Conservation (phyloP, 345 rosid species). For the Streptanthus diversifolius region DNA sequence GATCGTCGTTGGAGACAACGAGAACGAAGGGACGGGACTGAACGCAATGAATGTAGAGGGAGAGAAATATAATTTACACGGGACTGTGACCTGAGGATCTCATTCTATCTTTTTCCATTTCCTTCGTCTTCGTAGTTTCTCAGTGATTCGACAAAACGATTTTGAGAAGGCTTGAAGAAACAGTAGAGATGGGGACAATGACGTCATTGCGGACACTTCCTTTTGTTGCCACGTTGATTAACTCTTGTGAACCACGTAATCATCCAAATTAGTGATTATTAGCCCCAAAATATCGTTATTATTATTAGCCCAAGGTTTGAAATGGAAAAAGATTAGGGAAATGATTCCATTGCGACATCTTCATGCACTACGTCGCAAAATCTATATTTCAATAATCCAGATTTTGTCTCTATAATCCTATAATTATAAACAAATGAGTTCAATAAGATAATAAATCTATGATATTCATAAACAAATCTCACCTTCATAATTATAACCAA, state of each 20-base stretch:
- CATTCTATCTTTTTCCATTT: conserved; percentile 6
- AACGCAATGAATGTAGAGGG: conserved; percentile 33
- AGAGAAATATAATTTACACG: not conserved
- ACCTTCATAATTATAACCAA: not conserved
- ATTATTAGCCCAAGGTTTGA: not conserved
- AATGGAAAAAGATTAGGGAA: not conserved
- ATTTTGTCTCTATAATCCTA: not conserved
- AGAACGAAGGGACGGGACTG: conserved; percentile 64
- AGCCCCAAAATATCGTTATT: too few species aligned
- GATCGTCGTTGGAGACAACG: conserved; percentile 76
- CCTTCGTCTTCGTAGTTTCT: conserved; percentile 6
- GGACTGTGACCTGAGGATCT: conserved; percentile 12
- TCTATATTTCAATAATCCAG: not conserved
- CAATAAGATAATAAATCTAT: not conserved
- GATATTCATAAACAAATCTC: conserved; percentile 9
- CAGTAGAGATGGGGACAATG: not conserved
- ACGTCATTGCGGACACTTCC: not conserved
- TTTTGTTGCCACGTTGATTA: conserved; percentile 7
- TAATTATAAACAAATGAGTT: not conserved
- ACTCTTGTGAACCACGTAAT: conserved; percentile 1
- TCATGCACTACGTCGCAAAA: not conserved
- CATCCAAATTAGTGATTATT: not conserved
- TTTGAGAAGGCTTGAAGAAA: not conserved
- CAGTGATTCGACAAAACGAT: not conserved
- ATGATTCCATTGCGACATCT: not conserved